These are phyloP conservation scores for Pichia sp. DNA, from an alignment of 1,139 yeast genomes.

Conservation along the genomic window DNA sequence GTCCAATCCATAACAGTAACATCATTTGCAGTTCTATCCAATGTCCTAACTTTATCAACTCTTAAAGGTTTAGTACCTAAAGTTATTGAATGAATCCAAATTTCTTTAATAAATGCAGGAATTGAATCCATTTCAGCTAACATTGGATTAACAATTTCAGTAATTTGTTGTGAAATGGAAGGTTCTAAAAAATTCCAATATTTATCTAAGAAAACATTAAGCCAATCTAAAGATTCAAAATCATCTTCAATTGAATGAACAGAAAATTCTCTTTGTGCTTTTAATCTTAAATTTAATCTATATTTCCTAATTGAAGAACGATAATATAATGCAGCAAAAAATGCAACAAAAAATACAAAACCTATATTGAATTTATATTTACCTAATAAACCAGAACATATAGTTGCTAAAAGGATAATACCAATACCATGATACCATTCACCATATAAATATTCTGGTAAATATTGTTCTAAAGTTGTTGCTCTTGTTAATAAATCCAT, in stretches of 20 bases:
- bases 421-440: constrained; percentile 95
- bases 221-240: constrained; percentile 93
- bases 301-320: constrained; percentile 80
- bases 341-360: constrained; percentile 67
- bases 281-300: constrained; percentile 66
- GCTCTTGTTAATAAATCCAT: constrained; percentile 59
- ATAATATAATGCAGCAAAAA: constrained; percentile 59
- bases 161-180: constrained; percentile 76
- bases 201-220: constrained; percentile 77
- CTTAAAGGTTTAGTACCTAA: constrained; percentile 95
- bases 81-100: constrained; percentile 85
- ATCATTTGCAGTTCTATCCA: constrained; percentile 81
- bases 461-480: constrained; percentile 59
- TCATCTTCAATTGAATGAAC: constrained; percentile 77
- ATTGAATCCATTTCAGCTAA: constrained; percentile 63
- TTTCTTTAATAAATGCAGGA: constrained; percentile 74
- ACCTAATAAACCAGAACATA: constrained; percentile 75
- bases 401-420: constrained; percentile 55
- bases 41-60: constrained; percentile 80
- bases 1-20: constrained; percentile 96
- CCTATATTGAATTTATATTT: constrained; percentile 72
- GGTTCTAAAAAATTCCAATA: constrained; percentile 93
- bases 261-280: constrained; percentile 79
- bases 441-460: constrained; percentile 73
- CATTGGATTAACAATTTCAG: constrained; percentile 78